Evolutionary conservation across 2,329 filamentous ascomycete species (phyloP).

Genomic region (Dothideomycetes sp.): DNA sequence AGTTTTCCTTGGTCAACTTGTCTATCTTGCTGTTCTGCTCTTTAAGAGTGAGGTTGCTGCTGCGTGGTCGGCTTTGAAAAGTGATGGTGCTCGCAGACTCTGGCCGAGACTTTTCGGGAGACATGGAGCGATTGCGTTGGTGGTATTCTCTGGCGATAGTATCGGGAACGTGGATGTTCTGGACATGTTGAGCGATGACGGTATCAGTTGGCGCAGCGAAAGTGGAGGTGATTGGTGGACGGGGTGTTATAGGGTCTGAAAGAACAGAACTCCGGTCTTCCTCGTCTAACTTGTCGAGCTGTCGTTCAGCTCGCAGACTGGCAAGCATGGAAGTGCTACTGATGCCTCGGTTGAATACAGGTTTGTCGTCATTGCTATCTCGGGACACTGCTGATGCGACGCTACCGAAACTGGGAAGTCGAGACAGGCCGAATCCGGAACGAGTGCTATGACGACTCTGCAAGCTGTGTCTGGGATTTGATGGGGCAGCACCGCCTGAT

Average conservation of each 20-base stretch:
- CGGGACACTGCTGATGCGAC: slow-evolving; percentile 64
- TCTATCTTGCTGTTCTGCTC: slow-evolving; percentile 98
- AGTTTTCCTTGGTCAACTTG: slow-evolving; percentile 92
- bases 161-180: slow-evolving; percentile 82
- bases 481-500: slow-evolving; percentile 63
- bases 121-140: slow-evolving; percentile 55
- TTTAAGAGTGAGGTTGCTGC: slow-evolving; percentile 64
- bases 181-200: slow-evolving; percentile 75
- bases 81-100: slow-evolving; percentile 21
- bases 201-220: slow-evolving; percentile 59
- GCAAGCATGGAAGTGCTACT: slow-evolving; percentile 23
- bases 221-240: slow-evolving; percentile 40
- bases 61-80: slow-evolving; percentile 13
- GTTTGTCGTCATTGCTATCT: slow-evolving; percentile 32
- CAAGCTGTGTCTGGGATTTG: slow-evolving; percentile 1
- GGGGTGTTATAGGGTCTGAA: slow-evolving; percentile 58
- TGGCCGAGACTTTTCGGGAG: slow-evolving; percentile 45
- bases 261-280: slow-evolving; percentile 39
- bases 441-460: slow-evolving; percentile 12
- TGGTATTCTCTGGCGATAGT: slow-evolving; percentile 79
- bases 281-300: slow-evolving; percentile 37
- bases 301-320: slow-evolving; percentile 29
- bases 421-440: slow-evolving; percentile 41
- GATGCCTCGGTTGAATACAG: slow-evolving; percentile 16
- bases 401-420: slow-evolving; percentile 79